Conservation (phyloP, 441 rosid species). For the Eutrema salsugineum region DNA sequence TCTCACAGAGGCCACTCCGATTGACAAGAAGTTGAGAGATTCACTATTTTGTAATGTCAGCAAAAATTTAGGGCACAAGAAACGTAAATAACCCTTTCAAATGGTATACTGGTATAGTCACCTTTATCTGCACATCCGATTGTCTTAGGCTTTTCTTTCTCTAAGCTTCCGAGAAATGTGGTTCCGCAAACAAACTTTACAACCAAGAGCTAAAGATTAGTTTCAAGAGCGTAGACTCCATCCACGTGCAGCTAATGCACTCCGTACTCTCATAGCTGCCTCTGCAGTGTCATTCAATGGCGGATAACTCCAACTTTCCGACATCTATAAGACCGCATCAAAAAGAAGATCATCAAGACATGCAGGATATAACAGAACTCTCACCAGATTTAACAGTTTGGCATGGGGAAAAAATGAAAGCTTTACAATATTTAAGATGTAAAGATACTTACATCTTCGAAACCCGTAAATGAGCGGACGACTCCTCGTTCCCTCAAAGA, state of each 20-base stretch:
- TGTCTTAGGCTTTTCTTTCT: conserved; percentile 9
- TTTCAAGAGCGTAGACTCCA: conserved; percentile 65
- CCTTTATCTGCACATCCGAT: conserved; percentile 28
- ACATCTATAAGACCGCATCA: conserved; percentile 47
- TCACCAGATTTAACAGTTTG: not conserved
- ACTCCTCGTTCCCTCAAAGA: conserved; percentile 75
- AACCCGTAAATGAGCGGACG: conserved; percentile 69
- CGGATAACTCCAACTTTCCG: conserved; percentile 95
- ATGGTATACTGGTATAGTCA: conserved; percentile 15
- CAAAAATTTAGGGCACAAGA: conserved; percentile 16
- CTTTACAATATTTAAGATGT: not conserved
- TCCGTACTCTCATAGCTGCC: conserved; percentile 65
- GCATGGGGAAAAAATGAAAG: not conserved
- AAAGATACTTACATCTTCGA: conserved; percentile 70
- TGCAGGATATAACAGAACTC: not conserved
- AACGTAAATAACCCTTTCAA: conserved; percentile 4
- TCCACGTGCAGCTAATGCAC: conserved; percentile 72
- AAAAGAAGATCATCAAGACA: not conserved
- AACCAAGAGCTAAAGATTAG: conserved; percentile 9
- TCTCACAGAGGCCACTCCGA: not conserved
- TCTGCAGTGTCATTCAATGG: conserved; percentile 89
- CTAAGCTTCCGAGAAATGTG: conserved; percentile 6
- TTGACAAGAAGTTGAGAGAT: not conserved
- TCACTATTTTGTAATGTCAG: conserved; percentile 6
- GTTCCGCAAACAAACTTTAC: conserved; percentile 29